Base-by-base conservation (phyloP, 2,329 filamentous ascomycete species). In the Bretziella fagacearum region DNA sequence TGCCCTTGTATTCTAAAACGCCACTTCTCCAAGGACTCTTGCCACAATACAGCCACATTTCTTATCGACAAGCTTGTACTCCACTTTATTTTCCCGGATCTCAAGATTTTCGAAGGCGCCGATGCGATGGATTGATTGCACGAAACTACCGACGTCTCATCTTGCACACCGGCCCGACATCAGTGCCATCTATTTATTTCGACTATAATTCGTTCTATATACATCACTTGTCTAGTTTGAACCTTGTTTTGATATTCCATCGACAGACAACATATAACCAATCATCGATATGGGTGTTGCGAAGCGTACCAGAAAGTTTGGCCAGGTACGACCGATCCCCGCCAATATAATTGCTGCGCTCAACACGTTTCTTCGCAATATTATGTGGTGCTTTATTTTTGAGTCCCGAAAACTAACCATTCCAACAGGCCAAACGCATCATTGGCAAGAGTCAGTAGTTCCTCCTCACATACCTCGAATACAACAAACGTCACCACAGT, bases 251-350 rank as follows among this genome's bases (percentile, higher is more conserved):
- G n/a, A n/a, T n/a, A n/a, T n/a, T n/a, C n/a, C n/a, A n/a, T n/a
- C n/a, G 11, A 27, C 23, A 25, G 5, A n/a, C 17, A 5, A 4
- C 36, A 30, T 15, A 30, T 43, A 18, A 30, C 18, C 25, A 27
- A 43, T 41, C 20, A 25, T 43, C 40, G 54, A 49, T 52, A 95
- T 95, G 89, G 87, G 86, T 65, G 76, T 86, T 55, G 76, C 79
- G 53, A 94, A 93, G 69, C 84, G 79, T 62, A 93, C 84, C 46
- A 79, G 87, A 67, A 95, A 95, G 68, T 96, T 94, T 62, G 89
- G 78, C 43, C 67, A 72, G 60, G 74, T 75, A 58, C 51, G 65
- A 52, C 17, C 4, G 17, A 11, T 13, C 25, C 25, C 37, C 56
- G 26, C 27, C 25, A 29, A 18, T 20, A 11, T 37, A 41, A 6